Evolutionary conservation across 805 yeast species (phyloP).

Genomic region (Myxozyma udenii): DNA sequence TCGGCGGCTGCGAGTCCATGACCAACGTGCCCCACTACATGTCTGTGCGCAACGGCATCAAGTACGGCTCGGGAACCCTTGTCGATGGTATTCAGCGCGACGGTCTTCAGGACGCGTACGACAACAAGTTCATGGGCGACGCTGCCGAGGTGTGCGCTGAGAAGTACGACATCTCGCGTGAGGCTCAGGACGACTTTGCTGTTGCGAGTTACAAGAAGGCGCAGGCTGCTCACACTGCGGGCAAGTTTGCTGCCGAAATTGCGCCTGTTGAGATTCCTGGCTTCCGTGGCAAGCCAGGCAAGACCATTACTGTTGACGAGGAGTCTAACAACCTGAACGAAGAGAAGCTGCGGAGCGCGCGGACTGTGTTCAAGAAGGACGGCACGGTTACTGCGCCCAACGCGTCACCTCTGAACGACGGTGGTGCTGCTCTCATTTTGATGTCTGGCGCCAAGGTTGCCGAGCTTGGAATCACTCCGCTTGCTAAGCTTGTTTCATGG

Average conservation of each 20-base stretch:
- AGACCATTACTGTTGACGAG: slow-evolving; percentile 75
- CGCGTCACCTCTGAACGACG: slow-evolving; percentile 94
- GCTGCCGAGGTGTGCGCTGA: slow-evolving; percentile 95
- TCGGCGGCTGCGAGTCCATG: slow-evolving; percentile 98
- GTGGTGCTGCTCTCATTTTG: slow-evolving; percentile 91
- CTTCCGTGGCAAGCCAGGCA: slow-evolving; percentile 59
- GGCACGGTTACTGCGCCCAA: slow-evolving; percentile 98
- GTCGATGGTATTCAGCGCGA: slow-evolving; percentile 91
- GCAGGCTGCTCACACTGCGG: slow-evolving; percentile 69
- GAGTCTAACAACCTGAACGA: slow-evolving; percentile 78
- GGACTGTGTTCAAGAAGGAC: slow-evolving; percentile 92
- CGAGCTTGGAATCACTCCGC: slow-evolving; percentile 82
- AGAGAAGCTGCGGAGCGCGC: slow-evolving; percentile 70
- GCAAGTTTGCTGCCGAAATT: slow-evolving; percentile 80
- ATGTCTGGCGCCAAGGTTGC: slow-evolving; percentile 80
- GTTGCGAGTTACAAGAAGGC: slow-evolving; percentile 82
- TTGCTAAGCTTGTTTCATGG: slow-evolving; percentile 89
- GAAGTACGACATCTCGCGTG: slow-evolving; percentile 74
- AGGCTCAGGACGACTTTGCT: slow-evolving; percentile 87
- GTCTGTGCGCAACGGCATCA: slow-evolving; percentile 78
- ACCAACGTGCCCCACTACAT: slow-evolving; percentile 87
- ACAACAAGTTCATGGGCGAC: slow-evolving; percentile 87
- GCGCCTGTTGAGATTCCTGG: slow-evolving; percentile 89
- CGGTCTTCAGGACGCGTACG: slow-evolving; percentile 91
- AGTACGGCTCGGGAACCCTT: slow-evolving; percentile 76